Evolutionary conservation across 176 grass and related monocot genomes (phyloP).

Genomic region (Aegilops longissima): DNA sequence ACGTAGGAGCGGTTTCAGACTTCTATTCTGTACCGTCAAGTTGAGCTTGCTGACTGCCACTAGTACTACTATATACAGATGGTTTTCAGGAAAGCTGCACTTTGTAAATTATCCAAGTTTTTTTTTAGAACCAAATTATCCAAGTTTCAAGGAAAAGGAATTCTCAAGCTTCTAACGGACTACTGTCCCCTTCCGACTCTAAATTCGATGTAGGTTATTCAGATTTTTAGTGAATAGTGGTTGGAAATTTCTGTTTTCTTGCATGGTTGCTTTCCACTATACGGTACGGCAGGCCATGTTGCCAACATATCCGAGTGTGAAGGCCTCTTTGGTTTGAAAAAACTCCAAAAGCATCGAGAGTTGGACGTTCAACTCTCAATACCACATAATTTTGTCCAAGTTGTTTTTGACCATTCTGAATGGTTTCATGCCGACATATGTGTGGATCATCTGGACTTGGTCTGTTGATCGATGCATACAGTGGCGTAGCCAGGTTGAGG

Average conservation of each 20-base stretch:
- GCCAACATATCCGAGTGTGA: neutral
- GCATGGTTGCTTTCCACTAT: no score
- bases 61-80: neutral
- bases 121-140: neutral
- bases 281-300: neutral
- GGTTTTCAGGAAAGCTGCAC: neutral
- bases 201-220: neutral
- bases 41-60: neutral
- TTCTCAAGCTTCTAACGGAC: neutral
- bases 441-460: no score
- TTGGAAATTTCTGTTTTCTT: neutral
- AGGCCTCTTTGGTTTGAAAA: neutral
- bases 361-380: neutral
- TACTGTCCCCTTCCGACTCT: neutral
- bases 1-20: neutral
- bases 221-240: neutral
- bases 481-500: no score
- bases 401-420: neutral
- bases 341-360: neutral
- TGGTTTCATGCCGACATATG: neutral
- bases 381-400: neutral
- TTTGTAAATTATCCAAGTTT: neutral
- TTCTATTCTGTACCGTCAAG: neutral
- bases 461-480: no score
- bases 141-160: neutral